phyloP scores from a whole-genome alignment of 2,329 filamentous ascomycete genomes.

The Alternaria postmessia region DNA sequence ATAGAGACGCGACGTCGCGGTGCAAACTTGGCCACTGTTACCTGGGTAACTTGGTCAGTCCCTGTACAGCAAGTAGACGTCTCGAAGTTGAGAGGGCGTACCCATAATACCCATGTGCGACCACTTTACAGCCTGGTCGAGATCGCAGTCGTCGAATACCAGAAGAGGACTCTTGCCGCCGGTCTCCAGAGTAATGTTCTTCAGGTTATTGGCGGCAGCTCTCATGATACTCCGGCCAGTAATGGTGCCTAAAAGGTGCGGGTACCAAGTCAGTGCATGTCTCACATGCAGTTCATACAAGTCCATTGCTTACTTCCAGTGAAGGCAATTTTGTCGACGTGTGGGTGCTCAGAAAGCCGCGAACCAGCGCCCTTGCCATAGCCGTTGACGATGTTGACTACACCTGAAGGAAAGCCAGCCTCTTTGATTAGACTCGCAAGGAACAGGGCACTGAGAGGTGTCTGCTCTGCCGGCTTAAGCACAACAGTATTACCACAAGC shows the following conservation, averaged over 20 bases:
- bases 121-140: slow-evolving; percentile 1
- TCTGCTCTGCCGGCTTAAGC: slow-evolving; percentile 62
- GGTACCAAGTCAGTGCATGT: too few relatives aligned
- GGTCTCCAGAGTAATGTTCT: neutral
- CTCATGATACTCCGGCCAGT: neutral
- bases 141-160: neutral
- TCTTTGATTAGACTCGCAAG: slow-evolving; percentile 61
- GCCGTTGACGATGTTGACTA: neutral
- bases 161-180: neutral
- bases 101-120: neutral
- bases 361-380: slow-evolving; percentile 58
- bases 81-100: neutral
- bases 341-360: slow-evolving; percentile 63
- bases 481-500: slow-evolving; percentile 63
- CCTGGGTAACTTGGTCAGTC: too few relatives aligned
- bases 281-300: too few relatives aligned
- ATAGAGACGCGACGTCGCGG: slow-evolving; percentile 62
- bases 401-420: neutral
- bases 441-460: slow-evolving; percentile 64
- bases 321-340: slow-evolving; percentile 66
- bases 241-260: too few relatives aligned
- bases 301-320: slow-evolving; percentile 58
- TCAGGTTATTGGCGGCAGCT: neutral
- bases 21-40: slow-evolving; percentile 29
- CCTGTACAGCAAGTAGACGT: slow-evolving; percentile 1